phyloP scores from a whole-genome alignment of 1,284 basidiomycete genomes.

The Sanghuangporus baumii region DNA sequence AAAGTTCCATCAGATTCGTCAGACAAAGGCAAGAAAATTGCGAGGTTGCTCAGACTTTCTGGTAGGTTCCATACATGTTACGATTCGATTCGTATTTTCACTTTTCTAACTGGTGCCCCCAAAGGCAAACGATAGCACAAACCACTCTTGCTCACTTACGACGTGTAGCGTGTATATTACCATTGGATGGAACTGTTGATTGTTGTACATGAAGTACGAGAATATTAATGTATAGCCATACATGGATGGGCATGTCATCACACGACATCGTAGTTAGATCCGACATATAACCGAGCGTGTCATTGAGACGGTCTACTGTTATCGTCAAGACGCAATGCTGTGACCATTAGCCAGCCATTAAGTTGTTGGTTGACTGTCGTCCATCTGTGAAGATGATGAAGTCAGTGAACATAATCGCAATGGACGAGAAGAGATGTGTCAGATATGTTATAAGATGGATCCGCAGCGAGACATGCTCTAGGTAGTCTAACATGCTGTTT shows the following conservation, averaged over 20 bases:
- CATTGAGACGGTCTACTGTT: too few relatives aligned
- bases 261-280: too few relatives aligned
- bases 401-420: not conserved
- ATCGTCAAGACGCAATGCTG: not conserved
- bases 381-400: not conserved
- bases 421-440: not conserved
- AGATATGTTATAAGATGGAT: not conserved
- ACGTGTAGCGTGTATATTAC: too few relatives aligned
- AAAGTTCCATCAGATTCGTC: conserved; percentile 24
- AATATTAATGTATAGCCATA: too few relatives aligned
- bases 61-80: conserved; percentile 36
- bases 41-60: conserved; percentile 66
- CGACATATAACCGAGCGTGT: too few relatives aligned
- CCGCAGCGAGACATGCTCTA: conserved; percentile 10
- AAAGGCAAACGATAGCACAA: not conserved
- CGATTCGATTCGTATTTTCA: not conserved
- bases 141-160: too few relatives aligned
- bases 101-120: not conserved
- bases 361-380: not conserved
- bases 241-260: too few relatives aligned
- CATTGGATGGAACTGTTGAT: too few relatives aligned
- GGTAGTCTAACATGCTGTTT: conserved; percentile 16
- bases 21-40: conserved; percentile 50
- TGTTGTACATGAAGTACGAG: too few relatives aligned
- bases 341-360: too few relatives aligned